phyloP scores from a whole-genome alignment of 2,329 filamentous ascomycete genomes.

The Aaosphaeria arxii region DNA sequence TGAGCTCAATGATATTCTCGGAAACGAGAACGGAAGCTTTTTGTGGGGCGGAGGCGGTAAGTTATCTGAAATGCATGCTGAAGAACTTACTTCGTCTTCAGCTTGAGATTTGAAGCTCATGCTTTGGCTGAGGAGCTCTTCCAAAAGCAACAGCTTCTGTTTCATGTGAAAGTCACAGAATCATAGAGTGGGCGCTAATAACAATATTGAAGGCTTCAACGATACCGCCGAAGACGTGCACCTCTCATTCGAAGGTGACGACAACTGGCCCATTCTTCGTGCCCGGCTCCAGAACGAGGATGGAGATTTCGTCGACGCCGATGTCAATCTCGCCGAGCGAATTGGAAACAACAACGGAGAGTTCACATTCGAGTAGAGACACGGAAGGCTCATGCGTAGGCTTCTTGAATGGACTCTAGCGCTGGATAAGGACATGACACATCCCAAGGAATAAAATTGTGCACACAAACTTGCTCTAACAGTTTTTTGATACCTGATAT shows the following conservation, averaged over 20 bases:
- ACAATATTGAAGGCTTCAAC: not conserved
- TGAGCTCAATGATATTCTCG: not conserved
- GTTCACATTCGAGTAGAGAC: too few relatives aligned
- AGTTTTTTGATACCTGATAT: too few relatives aligned
- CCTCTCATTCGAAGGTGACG: not conserved
- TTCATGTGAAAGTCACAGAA: not conserved
- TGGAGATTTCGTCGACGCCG: conserved; percentile 45
- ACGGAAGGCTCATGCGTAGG: too few relatives aligned
- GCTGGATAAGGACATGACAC: too few relatives aligned
- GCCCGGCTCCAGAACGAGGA: conserved; percentile 41
- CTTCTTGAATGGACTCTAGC: too few relatives aligned
- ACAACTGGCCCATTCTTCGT: conserved; percentile 27
- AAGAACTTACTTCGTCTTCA: not conserved
- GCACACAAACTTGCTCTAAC: too few relatives aligned
- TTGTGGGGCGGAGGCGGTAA: not conserved
- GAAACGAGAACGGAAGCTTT: not conserved
- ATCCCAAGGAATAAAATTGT: too few relatives aligned
- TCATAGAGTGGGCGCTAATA: not conserved
- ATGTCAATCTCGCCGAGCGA: conserved; percentile 49
- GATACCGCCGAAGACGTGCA: not conserved
- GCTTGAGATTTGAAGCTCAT: not conserved
- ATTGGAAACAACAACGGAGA: conserved; percentile 53
- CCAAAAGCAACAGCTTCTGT: not conserved
- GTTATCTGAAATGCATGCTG: not conserved
- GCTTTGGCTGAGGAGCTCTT: too few relatives aligned